Evolutionary conservation across 1,139 yeast genomes (phyloP).

Genomic region (Protomyces gravidus): DNA sequence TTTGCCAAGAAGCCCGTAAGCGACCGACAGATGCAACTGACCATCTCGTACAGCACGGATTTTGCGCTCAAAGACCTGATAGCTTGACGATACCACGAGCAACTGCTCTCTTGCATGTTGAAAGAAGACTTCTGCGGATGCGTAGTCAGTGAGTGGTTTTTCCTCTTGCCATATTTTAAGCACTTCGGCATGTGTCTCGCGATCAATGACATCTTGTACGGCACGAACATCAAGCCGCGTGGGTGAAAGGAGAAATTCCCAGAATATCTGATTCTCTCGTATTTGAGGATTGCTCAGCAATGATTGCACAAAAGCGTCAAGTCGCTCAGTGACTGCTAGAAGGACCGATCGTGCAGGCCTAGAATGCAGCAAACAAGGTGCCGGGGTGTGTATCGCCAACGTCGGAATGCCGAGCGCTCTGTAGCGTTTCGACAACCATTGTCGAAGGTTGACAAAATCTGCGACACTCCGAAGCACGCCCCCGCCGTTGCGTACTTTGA

Average conservation of each 20-base stretch:
- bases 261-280: constrained; percentile 42
- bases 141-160: neutral
- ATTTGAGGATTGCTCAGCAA: constrained; percentile 43
- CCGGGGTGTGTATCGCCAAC: constrained; percentile 33
- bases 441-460: constrained; percentile 44
- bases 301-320: constrained; percentile 49
- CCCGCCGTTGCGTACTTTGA: constrained; percentile 15
- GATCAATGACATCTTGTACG: constrained; percentile 6
- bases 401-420: constrained; percentile 38
- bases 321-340: constrained; percentile 49
- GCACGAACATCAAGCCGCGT: constrained; percentile 35
- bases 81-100: constrained; percentile 17
- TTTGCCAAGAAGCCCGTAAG: constrained; percentile 12
- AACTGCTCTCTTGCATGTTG: constrained; percentile 22
- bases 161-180: constrained; percentile 13
- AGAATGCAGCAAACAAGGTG: constrained; percentile 41
- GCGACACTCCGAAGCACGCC: constrained; percentile 36
- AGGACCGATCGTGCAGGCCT: constrained; percentile 43
- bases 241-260: constrained; percentile 48
- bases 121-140: constrained; percentile 13
- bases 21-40: constrained; percentile 15
- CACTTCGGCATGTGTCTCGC: neutral
- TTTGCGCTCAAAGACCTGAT: constrained; percentile 17
- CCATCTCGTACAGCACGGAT: constrained; percentile 20
- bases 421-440: constrained; percentile 38